These are phyloP conservation scores for Ascocoryne sarcoides DNA, from an alignment of 2,329 filamentous ascomycete genomes.

Conservation along the genomic window DNA sequence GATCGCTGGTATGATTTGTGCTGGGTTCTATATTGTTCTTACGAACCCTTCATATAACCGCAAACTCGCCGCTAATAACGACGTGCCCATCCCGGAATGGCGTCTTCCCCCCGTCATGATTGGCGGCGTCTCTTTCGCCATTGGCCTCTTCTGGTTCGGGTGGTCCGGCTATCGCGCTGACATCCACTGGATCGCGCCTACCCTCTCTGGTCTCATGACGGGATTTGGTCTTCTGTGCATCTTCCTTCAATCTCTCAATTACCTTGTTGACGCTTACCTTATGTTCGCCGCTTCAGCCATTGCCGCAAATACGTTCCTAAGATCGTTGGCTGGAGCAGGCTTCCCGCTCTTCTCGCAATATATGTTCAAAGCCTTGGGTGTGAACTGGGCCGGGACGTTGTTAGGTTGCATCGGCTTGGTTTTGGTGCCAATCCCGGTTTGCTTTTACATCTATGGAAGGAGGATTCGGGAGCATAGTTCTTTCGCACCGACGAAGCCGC, in stretches of 20 bases:
- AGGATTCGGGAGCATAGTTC: conserved; percentile 11
- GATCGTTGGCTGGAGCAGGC: conserved; percentile 66
- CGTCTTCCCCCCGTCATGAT: conserved; percentile 53
- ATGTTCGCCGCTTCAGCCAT: conserved; percentile 63
- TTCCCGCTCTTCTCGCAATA: conserved; percentile 74
- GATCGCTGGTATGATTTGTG: conserved; percentile 63
- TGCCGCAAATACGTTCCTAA: conserved; percentile 73
- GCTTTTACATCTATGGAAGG: conserved; percentile 53
- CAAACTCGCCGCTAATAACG: conserved; percentile 60
- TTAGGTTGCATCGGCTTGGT: conserved; percentile 50
- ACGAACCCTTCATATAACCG: conserved; percentile 59
- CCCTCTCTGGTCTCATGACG: conserved; percentile 51
- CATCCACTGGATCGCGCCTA: conserved; percentile 57
- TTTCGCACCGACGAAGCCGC: conserved; percentile 1
- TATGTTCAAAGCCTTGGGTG: conserved; percentile 56
- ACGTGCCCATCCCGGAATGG: conserved; percentile 57
- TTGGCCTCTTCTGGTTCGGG: conserved; percentile 69
- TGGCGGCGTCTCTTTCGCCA: conserved; percentile 51
- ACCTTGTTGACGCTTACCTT: conserved; percentile 65
- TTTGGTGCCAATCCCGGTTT: conserved; percentile 52
- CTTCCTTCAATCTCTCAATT: conserved; percentile 74
- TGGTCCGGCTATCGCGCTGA: conserved; percentile 46
- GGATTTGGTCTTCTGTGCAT: conserved; percentile 76
- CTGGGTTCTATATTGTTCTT: conserved; percentile 53
- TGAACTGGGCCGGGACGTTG: conserved; percentile 53